These are phyloP conservation scores for Xylariaceae sp. DNA, from an alignment of 2,329 filamentous ascomycete species.

Conservation along the genomic window DNA sequence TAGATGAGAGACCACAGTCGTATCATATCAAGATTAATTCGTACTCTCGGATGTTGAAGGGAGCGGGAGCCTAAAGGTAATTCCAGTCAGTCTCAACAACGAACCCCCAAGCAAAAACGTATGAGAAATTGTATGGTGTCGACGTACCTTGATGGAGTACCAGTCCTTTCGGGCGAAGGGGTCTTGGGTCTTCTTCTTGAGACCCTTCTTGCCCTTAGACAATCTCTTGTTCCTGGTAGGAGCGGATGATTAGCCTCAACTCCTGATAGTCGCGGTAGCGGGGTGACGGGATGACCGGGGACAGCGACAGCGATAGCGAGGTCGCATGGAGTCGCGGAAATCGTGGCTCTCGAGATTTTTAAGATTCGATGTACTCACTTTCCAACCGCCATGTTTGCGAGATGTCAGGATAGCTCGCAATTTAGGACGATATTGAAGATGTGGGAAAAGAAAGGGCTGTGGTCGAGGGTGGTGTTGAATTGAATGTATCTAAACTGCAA, in stretches of 20 bases:
- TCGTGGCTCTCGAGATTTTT: neutral
- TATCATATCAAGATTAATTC: slow-evolving; percentile 41
- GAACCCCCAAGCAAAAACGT: slow-evolving; percentile 14
- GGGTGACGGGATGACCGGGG: slow-evolving; percentile 27
- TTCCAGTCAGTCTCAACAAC: slow-evolving; percentile 30
- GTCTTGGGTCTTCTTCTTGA: slow-evolving; percentile 99
- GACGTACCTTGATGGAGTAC: slow-evolving; percentile 89
- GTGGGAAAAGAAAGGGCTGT: slow-evolving; percentile 31
- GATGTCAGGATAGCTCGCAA: slow-evolving; percentile 44
- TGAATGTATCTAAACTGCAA: slow-evolving; percentile 33
- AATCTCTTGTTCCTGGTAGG: slow-evolving; percentile 93
- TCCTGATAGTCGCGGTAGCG: slow-evolving; percentile 18
- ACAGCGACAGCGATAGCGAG: slow-evolving; percentile 11
- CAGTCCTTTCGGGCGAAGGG: slow-evolving; percentile 99
- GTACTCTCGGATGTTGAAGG: slow-evolving; percentile 97
- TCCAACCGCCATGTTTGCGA: slow-evolving; percentile 81
- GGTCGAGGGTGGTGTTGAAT: slow-evolving; percentile 34
- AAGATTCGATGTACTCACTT: slow-evolving; percentile 57
- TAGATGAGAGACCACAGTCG: slow-evolving; percentile 26
- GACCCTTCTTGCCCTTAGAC: slow-evolving; percentile 99
- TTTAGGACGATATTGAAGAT: slow-evolving; percentile 37
- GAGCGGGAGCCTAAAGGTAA: slow-evolving; percentile 75
- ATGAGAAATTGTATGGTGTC: neutral
- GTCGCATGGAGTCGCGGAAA: neutral
- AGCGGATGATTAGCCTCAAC: slow-evolving; percentile 33